These are phyloP conservation scores for Crinitomyces ghanaensis DNA, from an alignment of 805 yeast species.

Conservation along the genomic window DNA sequence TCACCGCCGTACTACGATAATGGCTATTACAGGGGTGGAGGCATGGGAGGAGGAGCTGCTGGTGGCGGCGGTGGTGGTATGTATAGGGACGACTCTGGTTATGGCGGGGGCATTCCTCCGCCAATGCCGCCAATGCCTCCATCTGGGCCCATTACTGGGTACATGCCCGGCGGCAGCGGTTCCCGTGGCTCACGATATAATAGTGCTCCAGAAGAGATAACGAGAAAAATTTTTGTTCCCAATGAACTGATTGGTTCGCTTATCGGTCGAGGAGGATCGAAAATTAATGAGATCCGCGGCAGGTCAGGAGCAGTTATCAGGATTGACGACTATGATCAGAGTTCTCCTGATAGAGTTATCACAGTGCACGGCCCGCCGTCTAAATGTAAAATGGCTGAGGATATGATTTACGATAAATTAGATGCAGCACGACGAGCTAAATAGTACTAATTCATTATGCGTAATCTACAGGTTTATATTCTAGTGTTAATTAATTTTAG, in stretches of 20 bases:
- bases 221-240: constrained; percentile 54
- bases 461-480: constrained; percentile 1
- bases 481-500: not conserved
- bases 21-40: too few species aligned
- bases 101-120: constrained; percentile 1
- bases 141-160: too few species aligned
- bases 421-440: constrained; percentile 60
- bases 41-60: too few species aligned
- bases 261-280: constrained; percentile 73
- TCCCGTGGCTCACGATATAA: constrained; percentile 1
- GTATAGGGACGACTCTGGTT: not conserved
- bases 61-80: constrained; percentile 1
- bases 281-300: constrained; percentile 59
- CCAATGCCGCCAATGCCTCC: too few species aligned
- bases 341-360: constrained; percentile 46
- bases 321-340: constrained; percentile 40
- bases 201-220: too few species aligned
- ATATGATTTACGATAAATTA: constrained; percentile 59
- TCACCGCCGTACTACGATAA: too few species aligned
- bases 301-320: constrained; percentile 62
- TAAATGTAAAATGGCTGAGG: constrained; percentile 62
- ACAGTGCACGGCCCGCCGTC: constrained; percentile 56
- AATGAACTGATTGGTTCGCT: constrained; percentile 65
- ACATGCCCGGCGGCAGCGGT: not conserved
- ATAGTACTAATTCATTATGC: too few species aligned